Base-by-base conservation (phyloP, 1,284 basidiomycete genomes). In the Cystobasidium sp. region DNA sequence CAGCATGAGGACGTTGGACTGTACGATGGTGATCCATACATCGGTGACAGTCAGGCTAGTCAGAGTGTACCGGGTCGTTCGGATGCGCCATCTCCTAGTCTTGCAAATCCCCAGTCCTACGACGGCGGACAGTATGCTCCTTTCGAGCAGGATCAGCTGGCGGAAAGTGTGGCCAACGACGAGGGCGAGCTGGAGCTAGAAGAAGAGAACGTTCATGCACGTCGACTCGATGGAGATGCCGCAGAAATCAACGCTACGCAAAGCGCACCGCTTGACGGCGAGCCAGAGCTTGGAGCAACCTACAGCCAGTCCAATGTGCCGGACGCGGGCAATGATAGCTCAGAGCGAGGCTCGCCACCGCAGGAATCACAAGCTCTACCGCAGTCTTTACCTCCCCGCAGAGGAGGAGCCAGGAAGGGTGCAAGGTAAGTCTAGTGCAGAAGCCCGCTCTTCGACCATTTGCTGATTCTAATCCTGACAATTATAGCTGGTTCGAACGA, bases 401-500 rank as follows among this genome's bases (percentile, higher is more conserved):
- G 56, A 63, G 61, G 61, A 12, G 47, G 44, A 31, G 43, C 61
- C 16, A 46, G 31, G 46, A 63, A 47, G 44, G 43, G 47, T n/a
- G 7, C 46, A 47, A 37, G 47, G 43, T 46, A 31, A 8, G 61
- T 63, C 12, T 20, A 14, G 20, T 39, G 10, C 9, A 16, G 10
- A 37, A 20, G 10, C 37, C 37, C 1, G 24, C 39, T 31, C n/a
- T 1, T 1, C 56, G 16, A 18, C 16, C 41, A 4, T 16, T 8
- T 14, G 18, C 41, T 47, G 22, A 62, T 20, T 47, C 41, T 3
- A 1, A 18, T 6, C 10, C 41, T 10, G 16, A 43, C 39, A 62
- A 43, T 44, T n/a, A 8, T n/a, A 70, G 68, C 47, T 51, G 55
- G 68, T 59, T 70, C 39, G 68, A 43, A 18, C 55, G 55, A 37